Evolutionary conservation across 2,329 filamentous ascomycete genomes (phyloP), one percentile per base, ranked within the genome.

Genomic region (Alternaria sp.): DNA sequence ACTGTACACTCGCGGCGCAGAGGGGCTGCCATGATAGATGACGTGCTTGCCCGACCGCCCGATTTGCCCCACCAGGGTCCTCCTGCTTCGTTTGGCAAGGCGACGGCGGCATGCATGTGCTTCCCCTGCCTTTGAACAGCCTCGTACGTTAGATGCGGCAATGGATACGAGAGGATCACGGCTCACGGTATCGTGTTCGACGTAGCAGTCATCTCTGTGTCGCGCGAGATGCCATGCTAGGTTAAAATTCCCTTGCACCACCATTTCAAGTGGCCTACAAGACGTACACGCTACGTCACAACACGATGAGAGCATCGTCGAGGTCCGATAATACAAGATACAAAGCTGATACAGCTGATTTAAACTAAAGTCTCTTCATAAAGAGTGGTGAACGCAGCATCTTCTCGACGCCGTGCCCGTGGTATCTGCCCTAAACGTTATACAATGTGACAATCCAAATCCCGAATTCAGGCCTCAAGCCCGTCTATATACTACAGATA

Each of bases 41-140:
- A 71, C 69, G 69, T 71, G 69, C 65, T 68, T 68, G 59, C 58
- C 67, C 67, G 64, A 70, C 62, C 62, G 49, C 57, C 65, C 65
- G 63, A 62, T 51, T 59, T 52, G 56, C 67, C 66, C 67, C 64
- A 46, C 66, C 61, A 67, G 49, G 56, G 56, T 61, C 59, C 66
- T 57, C 62, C 61, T 60, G 53, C 47, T 52, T 53, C 40, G 21
- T 65, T 55, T 50, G 63, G 52, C 54, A 64, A 59, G 23, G 50
- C 55, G 26, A 44, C 54, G 51, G 40, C 40, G 17, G 47, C 44
- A 21, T 32, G 47, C 47, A 40, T 40, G 36, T 17, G 36, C 36
- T 40, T 40, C 15, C 36, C 36, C 15, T 26, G 17, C 47, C 11
- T 21, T n/a, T 50, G 47, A 30, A 12, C 47, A 15, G 26, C 26